These are phyloP conservation scores for Ogataea philodendri DNA, from an alignment of 805 yeast species.

Conservation along the genomic window DNA sequence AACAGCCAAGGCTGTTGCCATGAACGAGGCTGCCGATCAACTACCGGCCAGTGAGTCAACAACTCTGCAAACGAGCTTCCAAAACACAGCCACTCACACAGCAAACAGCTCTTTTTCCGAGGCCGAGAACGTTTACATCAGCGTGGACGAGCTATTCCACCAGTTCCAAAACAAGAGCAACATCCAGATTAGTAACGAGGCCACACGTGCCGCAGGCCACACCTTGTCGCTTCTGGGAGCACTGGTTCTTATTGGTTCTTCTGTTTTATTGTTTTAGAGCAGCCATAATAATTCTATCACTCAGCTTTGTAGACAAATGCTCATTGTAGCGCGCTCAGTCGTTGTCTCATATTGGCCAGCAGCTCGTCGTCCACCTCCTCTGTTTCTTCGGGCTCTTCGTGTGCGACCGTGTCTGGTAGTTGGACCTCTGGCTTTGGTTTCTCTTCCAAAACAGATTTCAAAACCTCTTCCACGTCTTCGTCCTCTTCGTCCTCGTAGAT, in stretches of 20 bases:
- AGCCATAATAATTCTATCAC: not conserved
- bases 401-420: constrained; percentile 20
- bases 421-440: constrained; percentile 30
- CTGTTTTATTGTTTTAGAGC: constrained; percentile 21
- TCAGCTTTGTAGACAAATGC: no score
- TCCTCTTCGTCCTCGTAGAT: constrained; percentile 68
- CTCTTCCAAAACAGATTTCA: constrained; percentile 44
- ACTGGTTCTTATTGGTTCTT: constrained; percentile 20
- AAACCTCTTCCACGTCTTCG: constrained; percentile 61
- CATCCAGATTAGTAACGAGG: constrained; percentile 14
- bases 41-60: not conserved
- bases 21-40: not conserved
- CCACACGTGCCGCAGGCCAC: constrained; percentile 9
- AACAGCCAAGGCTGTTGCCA: not conserved
- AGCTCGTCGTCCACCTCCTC: constrained; percentile 72
- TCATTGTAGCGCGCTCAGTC: constrained; percentile 82
- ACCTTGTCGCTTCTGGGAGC: constrained; percentile 26
- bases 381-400: constrained; percentile 22
- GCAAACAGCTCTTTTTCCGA: no score
- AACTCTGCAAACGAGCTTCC: constrained; percentile 1
- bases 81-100: constrained; percentile 4
- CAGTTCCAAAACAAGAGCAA: constrained; percentile 19
- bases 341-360: constrained; percentile 82
- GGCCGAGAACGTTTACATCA: not conserved
- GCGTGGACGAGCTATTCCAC: constrained; percentile 15